Base-by-base conservation (phyloP, 129 eudicot genomes). In the Ambrosia trifida region DNA sequence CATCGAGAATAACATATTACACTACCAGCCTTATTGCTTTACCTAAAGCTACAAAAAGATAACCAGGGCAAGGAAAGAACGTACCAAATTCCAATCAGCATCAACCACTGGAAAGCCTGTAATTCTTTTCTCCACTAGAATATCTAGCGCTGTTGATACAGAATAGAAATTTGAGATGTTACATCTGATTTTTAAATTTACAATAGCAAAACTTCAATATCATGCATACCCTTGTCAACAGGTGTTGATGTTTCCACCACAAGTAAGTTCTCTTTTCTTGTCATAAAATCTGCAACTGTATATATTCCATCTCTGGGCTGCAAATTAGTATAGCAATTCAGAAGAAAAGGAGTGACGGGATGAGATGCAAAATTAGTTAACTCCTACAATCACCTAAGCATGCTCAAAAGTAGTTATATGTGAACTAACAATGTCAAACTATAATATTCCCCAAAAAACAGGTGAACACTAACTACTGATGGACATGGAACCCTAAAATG, bases 41-140 rank as follows among this genome's bases (percentile, higher is more conserved):
- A 59, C 53, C 41, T 18, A 67, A 64, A 70, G 33, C 61, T 52
- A 70, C 52, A 78, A 16, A 51, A 62, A 31, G 33, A 53, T 41
- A 32, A 52, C 64, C 17, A 35, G 35, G 50, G 2, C 38, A 54
- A 76, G 13, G n/a, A 28, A 54, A 78, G 24, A 51, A 31, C 67
- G 31, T 84, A 89, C 96, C 91, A 86, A 79, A 50, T 85, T 88
- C 91, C 91, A 79, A 75, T 88, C 88, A 73, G 82, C 87, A 69
- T 88, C 96, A 81, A 88, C 73, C 69, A 88, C 96, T 14, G 96
- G 96, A 77, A 88, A 88, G n/a, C 96, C 96, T 2, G 96, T 88
- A 46, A 88, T 75, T 79, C 96, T 83, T 83, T 85, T 85, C 74
- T 88, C 91, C 49, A 88, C 96, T 13, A 88, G 91, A 78, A 71